phyloP scores from a whole-genome alignment of 352 stramenopile genomes.

The Phytophthora ramorum region DNA sequence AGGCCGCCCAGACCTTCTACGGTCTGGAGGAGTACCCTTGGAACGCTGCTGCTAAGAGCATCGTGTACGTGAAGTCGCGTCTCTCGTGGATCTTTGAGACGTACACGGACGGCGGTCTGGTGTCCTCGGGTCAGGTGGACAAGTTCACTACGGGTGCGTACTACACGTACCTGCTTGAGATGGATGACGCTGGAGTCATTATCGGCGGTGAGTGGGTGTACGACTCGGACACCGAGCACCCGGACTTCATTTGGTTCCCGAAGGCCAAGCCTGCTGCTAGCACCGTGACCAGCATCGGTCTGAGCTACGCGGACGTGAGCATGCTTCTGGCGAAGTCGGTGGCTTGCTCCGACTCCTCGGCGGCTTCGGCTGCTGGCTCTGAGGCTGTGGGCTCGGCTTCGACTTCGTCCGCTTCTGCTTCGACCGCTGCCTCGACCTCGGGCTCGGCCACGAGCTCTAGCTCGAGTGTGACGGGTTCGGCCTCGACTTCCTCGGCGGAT shows the following conservation, averaged over 20 bases:
- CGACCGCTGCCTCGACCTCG: not conserved
- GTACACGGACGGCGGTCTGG: slow-evolving; percentile 38
- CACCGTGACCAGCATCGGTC: slow-evolving; percentile 30
- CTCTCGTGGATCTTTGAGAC: slow-evolving; percentile 52
- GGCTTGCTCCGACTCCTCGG: slow-evolving; percentile 19
- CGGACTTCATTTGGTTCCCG: slow-evolving; percentile 43
- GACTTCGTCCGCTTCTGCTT: not conserved
- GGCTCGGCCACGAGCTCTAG: not conserved
- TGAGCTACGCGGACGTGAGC: slow-evolving; percentile 37
- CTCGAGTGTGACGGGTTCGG: not conserved
- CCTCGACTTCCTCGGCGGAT: not conserved
- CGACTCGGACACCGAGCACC: slow-evolving; percentile 32
- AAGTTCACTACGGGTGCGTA: slow-evolving; percentile 30
- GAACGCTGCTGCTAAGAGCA: slow-evolving; percentile 41
- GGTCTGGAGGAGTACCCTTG: slow-evolving; percentile 48
- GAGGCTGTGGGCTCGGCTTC: slow-evolving; percentile 1
- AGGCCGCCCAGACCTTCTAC: slow-evolving; percentile 45
- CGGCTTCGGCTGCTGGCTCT: not conserved
- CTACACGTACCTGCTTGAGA: slow-evolving; percentile 46
- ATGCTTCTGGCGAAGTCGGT: slow-evolving; percentile 26
- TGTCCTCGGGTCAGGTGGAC: slow-evolving; percentile 30
- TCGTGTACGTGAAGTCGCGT: slow-evolving; percentile 46
- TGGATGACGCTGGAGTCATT: slow-evolving; percentile 32
- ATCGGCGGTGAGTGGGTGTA: slow-evolving; percentile 45
- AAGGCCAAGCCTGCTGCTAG: slow-evolving; percentile 24